phyloP scores from a whole-genome alignment of 2,329 filamentous ascomycete genomes.

The Ambrosiella beaveri region DNA sequence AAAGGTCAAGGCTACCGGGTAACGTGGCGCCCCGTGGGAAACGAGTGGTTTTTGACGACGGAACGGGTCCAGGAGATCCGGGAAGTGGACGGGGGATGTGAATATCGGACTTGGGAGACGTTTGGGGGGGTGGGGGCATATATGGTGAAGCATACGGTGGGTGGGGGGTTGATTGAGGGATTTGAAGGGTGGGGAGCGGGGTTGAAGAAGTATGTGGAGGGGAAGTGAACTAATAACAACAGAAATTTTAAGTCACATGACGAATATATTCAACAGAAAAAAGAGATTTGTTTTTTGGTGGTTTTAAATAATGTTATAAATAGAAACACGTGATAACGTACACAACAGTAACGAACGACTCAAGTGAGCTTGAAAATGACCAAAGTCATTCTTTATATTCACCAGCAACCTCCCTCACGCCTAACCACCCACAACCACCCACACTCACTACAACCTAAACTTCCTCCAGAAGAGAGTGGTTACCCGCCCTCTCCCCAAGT shows the following conservation, averaged over 20 bases:
- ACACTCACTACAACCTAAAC: background rate
- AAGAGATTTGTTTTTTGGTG: background rate
- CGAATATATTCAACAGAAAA: background rate
- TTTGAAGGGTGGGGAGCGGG: slow-evolving; percentile 25
- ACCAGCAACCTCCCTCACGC: too few species aligned
- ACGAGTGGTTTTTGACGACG: slow-evolving; percentile 19
- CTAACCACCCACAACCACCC: too few species aligned
- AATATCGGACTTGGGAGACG: slow-evolving; percentile 27
- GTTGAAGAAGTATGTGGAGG: slow-evolving; percentile 18
- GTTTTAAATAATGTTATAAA: background rate
- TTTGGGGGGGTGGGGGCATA: slow-evolving; percentile 25
- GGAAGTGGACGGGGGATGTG: slow-evolving; percentile 14
- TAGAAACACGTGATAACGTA: background rate
- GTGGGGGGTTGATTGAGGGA: slow-evolving; percentile 19
- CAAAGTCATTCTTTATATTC: too few species aligned
- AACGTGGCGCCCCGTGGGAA: slow-evolving; percentile 21
- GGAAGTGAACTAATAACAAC: background rate
- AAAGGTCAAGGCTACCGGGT: slow-evolving; percentile 21
- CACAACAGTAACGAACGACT: too few species aligned
- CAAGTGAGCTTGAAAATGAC: too few species aligned
- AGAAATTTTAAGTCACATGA: background rate
- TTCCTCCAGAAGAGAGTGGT: slow-evolving; percentile 3
- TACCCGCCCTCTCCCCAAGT: slow-evolving; percentile 17
- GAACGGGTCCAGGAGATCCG: slow-evolving; percentile 29
- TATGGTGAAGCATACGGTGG: slow-evolving; percentile 20